phyloP scores from a whole-genome alignment of 2,329 filamentous ascomycete species.

The Neocucurbitaria cava region DNA sequence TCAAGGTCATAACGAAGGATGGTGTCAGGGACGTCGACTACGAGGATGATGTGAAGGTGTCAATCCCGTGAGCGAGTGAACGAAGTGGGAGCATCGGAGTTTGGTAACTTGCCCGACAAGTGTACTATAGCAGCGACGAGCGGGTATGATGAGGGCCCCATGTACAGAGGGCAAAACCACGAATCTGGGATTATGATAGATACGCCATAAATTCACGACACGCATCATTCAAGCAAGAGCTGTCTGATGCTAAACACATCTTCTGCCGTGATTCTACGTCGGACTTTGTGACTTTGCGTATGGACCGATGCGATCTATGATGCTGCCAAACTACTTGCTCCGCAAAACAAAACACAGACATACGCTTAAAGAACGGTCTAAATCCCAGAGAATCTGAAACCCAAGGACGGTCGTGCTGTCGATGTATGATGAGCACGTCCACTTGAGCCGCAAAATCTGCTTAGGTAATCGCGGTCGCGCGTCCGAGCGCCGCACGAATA shows the following conservation, averaged over 20 bases:
- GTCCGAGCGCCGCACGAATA: constrained; percentile 15
- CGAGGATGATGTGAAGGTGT: constrained; percentile 78
- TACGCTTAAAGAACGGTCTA: neutral
- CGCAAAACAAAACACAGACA: neutral
- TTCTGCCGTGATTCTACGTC: neutral
- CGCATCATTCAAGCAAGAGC: constrained; percentile 1
- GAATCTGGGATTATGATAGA: neutral
- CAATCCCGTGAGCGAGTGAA: constrained; percentile 58
- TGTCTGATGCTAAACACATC: neutral
- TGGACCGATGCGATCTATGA: neutral
- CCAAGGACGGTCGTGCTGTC: neutral
- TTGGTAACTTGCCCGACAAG: constrained; percentile 11
- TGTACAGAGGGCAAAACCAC: neutral
- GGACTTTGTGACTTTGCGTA: neutral
- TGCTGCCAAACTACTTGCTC: neutral
- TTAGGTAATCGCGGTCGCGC: neutral
- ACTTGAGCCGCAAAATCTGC: neutral
- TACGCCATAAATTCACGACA: constrained; percentile 10
- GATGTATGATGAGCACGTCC: neutral
- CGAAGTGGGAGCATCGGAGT: constrained; percentile 5
- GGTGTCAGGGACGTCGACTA: constrained; percentile 86
- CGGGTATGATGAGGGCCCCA: neutral
- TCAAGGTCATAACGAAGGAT: constrained; percentile 95
- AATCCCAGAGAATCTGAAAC: neutral
- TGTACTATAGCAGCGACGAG: constrained; percentile 1